phyloP scores from a whole-genome alignment of 805 yeast genomes.

The Yamadazyma takamatsuzukensis region DNA sequence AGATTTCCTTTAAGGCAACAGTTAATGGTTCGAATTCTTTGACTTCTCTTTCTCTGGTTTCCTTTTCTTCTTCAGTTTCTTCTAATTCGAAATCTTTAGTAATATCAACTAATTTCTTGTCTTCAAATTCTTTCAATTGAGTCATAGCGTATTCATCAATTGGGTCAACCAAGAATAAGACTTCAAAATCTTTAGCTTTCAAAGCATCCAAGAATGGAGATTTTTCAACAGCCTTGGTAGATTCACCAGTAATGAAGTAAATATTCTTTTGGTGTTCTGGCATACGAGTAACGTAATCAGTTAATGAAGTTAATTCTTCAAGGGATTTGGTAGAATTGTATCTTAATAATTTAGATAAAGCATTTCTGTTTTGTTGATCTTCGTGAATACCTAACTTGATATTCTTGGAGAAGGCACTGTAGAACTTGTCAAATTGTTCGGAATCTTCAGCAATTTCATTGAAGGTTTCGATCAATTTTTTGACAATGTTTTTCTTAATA shows the following conservation, averaged over 20 bases:
- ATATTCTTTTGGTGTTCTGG: slow-evolving; percentile 99
- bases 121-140: slow-evolving; percentile 98
- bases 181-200: slow-evolving; percentile 98
- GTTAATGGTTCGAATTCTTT: slow-evolving; percentile 92
- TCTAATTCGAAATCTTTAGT: slow-evolving; percentile 98
- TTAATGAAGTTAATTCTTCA: slow-evolving; percentile 90
- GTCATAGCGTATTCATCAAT: slow-evolving; percentile 99
- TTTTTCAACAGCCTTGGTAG: slow-evolving; percentile 94
- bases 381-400: slow-evolving; percentile 98
- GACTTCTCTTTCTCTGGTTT: slow-evolving; percentile 86
- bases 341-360: slow-evolving; percentile 94
- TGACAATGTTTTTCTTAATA: slow-evolving; percentile 97
- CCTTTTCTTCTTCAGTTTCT: slow-evolving; percentile 98
- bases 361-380: slow-evolving; percentile 94
- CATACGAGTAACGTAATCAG: slow-evolving; percentile 99
- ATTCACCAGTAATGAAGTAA: slow-evolving; percentile 99
- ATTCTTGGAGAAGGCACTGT: slow-evolving; percentile 97
- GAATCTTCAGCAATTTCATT: slow-evolving; percentile 98
- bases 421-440: slow-evolving; percentile 98
- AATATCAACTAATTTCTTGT: slow-evolving; percentile 97
- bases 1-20: slow-evolving; percentile 91
- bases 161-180: slow-evolving; percentile 96
- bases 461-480: slow-evolving; percentile 97
- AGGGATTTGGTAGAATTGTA: slow-evolving; percentile 93
- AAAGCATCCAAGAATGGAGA: slow-evolving; percentile 99